Conservation (phyloP, 176 grass and related monocot species). For the Ampelocalamus luodianensis region DNA sequence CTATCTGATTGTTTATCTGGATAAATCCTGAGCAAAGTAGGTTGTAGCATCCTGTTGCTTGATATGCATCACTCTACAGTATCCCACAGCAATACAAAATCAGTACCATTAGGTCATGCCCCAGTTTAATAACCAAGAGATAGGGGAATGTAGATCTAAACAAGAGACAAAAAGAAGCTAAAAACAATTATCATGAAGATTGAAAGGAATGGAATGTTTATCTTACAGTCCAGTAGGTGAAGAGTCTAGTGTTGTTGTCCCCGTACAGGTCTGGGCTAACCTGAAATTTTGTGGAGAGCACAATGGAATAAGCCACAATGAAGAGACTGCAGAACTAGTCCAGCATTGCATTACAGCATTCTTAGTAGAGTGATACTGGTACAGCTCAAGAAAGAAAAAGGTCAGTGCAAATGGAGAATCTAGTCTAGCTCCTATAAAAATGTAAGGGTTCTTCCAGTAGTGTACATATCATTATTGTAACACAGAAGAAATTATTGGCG, state of each 20-base stretch:
- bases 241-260: conserved; percentile 85
- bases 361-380: conserved; percentile 7
- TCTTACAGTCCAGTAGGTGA: conserved; percentile 95
- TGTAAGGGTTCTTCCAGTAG: conserved; percentile 36
- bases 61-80: conserved; percentile 88
- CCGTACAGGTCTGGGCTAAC: conserved; percentile 90
- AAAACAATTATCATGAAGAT: conserved; percentile 23
- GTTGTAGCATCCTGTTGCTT: conserved; percentile 94
- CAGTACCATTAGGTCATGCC: conserved; percentile 23
- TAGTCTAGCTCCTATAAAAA: conserved; percentile 38
- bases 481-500: conserved; percentile 45
- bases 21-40: conserved; percentile 89
- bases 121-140: not conserved
- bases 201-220: conserved; percentile 40
- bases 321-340: not conserved
- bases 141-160: conserved; percentile 41
- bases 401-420: conserved; percentile 12
- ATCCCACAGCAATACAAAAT: conserved; percentile 45
- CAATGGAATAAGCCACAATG: conserved; percentile 28
- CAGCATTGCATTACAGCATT: conserved; percentile 14
- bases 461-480: conserved; percentile 47
- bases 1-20: conserved; percentile 88
- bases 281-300: conserved; percentile 53
- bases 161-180: conserved; percentile 32
- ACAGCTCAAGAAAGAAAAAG: conserved; percentile 18